A percentile compares a stretch with the other conserved stretches of the same genome.
Conservation (phyloP, 495 filamentous ascomycete species). For the Penicillium flavigenum region DNA sequence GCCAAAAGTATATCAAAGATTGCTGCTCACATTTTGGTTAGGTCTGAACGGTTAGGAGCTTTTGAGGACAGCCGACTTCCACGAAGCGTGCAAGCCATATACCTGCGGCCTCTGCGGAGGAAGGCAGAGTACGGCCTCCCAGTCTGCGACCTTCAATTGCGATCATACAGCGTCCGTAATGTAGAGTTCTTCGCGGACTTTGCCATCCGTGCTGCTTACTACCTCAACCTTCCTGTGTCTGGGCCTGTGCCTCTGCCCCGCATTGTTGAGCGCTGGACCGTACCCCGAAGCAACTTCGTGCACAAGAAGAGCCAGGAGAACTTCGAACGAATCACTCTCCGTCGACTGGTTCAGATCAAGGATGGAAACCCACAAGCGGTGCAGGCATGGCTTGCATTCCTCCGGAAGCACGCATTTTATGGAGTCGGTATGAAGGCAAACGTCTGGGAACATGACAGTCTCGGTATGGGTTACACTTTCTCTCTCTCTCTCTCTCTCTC, state of each 20-base stretch:
- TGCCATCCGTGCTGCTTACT: constrained; percentile 91
- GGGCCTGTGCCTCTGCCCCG: constrained; percentile 88
- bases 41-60: constrained; percentile 40
- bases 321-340: constrained; percentile 85
- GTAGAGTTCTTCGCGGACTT: constrained; percentile 96
- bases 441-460: constrained; percentile 78
- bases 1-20: background rate
- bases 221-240: constrained; percentile 78
- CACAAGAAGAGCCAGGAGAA: constrained; percentile 98
- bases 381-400: constrained; percentile 84
- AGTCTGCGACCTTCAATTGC: constrained; percentile 85
- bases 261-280: constrained; percentile 89
- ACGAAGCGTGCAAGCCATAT: constrained; percentile 77
- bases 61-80: constrained; percentile 57
- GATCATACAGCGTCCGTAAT: constrained; percentile 87
- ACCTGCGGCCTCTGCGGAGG: constrained; percentile 80
- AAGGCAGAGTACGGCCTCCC: constrained; percentile 71
- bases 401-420: constrained; percentile 86
- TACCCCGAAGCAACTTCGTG: constrained; percentile 84
- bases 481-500: background rate
- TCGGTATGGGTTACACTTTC: constrained; percentile 49
- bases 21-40: constrained; percentile 22
- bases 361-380: constrained; percentile 89
- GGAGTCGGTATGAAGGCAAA: constrained; percentile 99
- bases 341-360: constrained; percentile 87